These are phyloP conservation scores for Parachlorella kessleri DNA, from an alignment of 139 green algal genomes.

Conservation along the genomic window DNA sequence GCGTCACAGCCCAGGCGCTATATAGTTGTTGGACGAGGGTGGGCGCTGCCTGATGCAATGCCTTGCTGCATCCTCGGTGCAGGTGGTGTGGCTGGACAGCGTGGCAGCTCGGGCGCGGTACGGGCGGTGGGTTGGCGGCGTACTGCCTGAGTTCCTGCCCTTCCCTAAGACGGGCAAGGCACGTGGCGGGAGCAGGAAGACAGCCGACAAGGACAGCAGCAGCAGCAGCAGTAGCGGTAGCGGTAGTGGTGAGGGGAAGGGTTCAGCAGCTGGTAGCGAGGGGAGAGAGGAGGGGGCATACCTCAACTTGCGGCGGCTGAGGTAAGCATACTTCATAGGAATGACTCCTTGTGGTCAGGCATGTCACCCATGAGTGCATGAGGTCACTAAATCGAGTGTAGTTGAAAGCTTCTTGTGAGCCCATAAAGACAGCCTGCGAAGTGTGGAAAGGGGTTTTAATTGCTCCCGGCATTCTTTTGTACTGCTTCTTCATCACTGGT, in stretches of 20 bases:
- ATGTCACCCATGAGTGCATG: too few relatives aligned
- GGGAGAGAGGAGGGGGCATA: neutral
- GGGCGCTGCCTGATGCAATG: neutral
- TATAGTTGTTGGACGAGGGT: neutral
- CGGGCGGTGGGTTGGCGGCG: constrained; percentile 69
- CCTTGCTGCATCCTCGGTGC: neutral
- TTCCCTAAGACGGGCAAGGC: constrained; percentile 41
- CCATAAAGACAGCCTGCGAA: too few relatives aligned
- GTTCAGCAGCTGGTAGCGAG: neutral
- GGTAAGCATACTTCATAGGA: too few relatives aligned
- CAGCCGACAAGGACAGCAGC: constrained; percentile 14
- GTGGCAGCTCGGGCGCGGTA: constrained; percentile 61
- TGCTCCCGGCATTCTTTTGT: too few relatives aligned
- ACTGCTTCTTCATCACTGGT: too few relatives aligned
- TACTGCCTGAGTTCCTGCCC: constrained; percentile 54
- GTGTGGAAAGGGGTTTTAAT: too few relatives aligned
- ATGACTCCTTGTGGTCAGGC: too few relatives aligned
- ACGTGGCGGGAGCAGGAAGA: constrained; percentile 23
- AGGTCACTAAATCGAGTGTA: too few relatives aligned
- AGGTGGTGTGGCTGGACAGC: constrained; percentile 72
- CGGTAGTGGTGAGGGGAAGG: too few relatives aligned
- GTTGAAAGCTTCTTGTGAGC: too few relatives aligned
- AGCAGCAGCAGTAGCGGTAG: constrained; percentile 5
- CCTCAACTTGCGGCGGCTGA: constrained; percentile 56
- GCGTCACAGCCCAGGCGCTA: neutral